Percentiles rank a stretch among this genome's conserved stretches.
Conservation (phyloP, 495 filamentous ascomycete genomes). For the Aspergillus nidulans region DNA sequence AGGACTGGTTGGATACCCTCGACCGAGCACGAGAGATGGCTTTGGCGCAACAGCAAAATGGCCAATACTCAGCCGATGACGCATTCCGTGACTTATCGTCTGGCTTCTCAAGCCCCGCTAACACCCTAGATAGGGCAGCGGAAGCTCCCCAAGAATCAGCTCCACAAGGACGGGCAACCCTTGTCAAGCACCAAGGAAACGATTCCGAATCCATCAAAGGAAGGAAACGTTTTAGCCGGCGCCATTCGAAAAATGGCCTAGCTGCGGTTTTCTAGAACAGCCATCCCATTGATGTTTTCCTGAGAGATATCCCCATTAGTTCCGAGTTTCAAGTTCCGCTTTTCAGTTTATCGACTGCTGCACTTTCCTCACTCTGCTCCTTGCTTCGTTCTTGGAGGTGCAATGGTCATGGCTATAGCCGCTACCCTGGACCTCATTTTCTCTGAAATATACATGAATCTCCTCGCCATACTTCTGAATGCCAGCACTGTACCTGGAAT, state of each 20-base stretch:
- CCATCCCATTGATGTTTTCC: not conserved
- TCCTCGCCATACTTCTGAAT: not conserved
- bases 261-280: constrained; percentile 67
- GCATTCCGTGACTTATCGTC: constrained; percentile 66
- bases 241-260: constrained; percentile 85
- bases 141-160: constrained; percentile 34
- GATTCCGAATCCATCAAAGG: constrained; percentile 56
- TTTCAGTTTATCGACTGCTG: not conserved
- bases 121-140: constrained; percentile 60
- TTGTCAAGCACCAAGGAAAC: constrained; percentile 44
- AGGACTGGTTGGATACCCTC: constrained; percentile 85
- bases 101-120: constrained; percentile 67
- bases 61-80: constrained; percentile 65
- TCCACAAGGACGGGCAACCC: constrained; percentile 39
- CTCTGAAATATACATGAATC: constrained; percentile 7
- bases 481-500: constrained; percentile 1
- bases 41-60: constrained; percentile 60
- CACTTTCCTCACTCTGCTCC: not conserved
- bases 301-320: not conserved
- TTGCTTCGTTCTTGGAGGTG: constrained; percentile 2
- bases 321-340: not conserved
- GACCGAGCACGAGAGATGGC: constrained; percentile 80
- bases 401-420: constrained; percentile 14
- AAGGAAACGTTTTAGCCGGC: constrained; percentile 80
- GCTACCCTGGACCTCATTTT: constrained; percentile 10